Evolutionary conservation across 2,329 filamentous ascomycete genomes (phyloP).

Genomic region (Aspergillus proliferans): DNA sequence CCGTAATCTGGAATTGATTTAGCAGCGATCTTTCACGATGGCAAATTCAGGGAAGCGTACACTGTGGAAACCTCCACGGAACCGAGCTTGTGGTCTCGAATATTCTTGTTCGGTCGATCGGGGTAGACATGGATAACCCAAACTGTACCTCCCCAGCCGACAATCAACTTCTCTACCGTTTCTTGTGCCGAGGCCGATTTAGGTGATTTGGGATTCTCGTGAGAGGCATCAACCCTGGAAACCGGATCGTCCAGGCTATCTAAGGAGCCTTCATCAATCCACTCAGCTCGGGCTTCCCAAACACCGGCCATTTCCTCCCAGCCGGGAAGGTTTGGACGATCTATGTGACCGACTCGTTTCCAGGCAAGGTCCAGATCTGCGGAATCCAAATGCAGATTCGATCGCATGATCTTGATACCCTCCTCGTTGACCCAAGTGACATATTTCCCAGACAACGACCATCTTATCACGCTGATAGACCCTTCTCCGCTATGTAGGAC

Average conservation of each 20-base stretch:
- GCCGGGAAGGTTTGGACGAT: conserved; percentile 74
- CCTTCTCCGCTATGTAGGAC: conserved; percentile 89
- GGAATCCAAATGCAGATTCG: conserved; percentile 71
- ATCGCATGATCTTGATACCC: conserved; percentile 96
- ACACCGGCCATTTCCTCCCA: conserved; percentile 97
- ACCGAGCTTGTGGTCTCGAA: conserved; percentile 65
- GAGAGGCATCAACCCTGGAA: conserved; percentile 19
- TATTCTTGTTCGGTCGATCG: conserved; percentile 61
- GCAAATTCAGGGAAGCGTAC: conserved; percentile 49
- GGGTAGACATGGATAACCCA: conserved; percentile 92
- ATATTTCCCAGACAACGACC: conserved; percentile 87
- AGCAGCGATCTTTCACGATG: conserved; percentile 19
- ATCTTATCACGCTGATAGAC: conserved; percentile 83
- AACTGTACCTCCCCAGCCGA: conserved; percentile 93
- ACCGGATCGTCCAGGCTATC: conserved; percentile 59
- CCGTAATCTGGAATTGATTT: conserved; percentile 58
- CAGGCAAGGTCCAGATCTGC: conserved; percentile 76
- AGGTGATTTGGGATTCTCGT: conserved; percentile 36
- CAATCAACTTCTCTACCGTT: conserved; percentile 66
- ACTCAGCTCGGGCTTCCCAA: conserved; percentile 87
- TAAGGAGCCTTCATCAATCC: conserved; percentile 81
- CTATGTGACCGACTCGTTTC: conserved; percentile 90
- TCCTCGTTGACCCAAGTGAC: conserved; percentile 95
- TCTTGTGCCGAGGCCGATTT: conserved; percentile 38
- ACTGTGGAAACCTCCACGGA: conserved; percentile 88